A percentile compares a stretch with the other conserved stretches of the same genome.
Evolutionary conservation across 108 stramenopile genomes (phyloP).

Genomic region (Cylindrotheca fusiformis): DNA sequence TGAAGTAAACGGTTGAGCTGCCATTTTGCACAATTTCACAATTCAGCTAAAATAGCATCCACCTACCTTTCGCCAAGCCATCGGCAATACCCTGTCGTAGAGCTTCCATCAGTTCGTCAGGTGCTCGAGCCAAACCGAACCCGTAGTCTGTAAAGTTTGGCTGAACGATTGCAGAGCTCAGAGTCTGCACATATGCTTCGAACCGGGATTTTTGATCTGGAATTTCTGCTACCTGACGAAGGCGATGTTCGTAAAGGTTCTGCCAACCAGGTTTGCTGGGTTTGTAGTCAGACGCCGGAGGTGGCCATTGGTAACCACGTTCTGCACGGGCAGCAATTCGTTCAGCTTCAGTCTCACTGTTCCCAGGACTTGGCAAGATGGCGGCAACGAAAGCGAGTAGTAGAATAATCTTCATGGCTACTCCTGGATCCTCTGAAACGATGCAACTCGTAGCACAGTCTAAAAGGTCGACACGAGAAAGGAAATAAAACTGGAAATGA

Average conservation of each 20-base stretch:
- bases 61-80: constrained; percentile 17
- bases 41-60: neutral
- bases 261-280: constrained; percentile 68
- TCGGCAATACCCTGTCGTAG: constrained; percentile 46
- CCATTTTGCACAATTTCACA: no score
- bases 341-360: constrained; percentile 18
- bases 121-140: constrained; percentile 64
- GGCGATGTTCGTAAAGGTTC: constrained; percentile 48
- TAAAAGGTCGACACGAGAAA: no score
- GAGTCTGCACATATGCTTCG: constrained; percentile 60
- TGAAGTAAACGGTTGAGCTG: no score
- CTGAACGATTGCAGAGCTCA: constrained; percentile 40
- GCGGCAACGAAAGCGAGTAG: neutral
- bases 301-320: constrained; percentile 73
- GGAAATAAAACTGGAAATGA: no score
- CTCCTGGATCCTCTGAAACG: no score
- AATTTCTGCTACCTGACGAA: constrained; percentile 56
- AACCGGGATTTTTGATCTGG: constrained; percentile 39
- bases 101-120: constrained; percentile 50
- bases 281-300: constrained; percentile 20
- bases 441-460: no score
- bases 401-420: neutral
- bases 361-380: neutral
- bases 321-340: constrained; percentile 51
- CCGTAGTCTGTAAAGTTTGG: constrained; percentile 76